Base-by-base conservation (phyloP, 495 filamentous ascomycete genomes). In the Pseudevernia furfuracea region DNA sequence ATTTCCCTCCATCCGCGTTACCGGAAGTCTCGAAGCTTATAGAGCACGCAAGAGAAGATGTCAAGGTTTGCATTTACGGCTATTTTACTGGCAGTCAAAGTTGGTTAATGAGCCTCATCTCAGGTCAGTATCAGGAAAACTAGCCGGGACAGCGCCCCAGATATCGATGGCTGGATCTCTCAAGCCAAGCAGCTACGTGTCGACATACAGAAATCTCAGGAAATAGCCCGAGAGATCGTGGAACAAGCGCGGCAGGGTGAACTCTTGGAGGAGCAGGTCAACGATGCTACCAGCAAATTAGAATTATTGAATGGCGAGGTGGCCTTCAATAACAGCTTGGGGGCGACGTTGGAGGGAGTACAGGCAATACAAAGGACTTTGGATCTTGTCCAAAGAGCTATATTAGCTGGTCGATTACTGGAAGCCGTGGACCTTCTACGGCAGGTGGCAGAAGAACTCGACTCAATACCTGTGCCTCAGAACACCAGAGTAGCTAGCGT, bases 131-230 rank as follows among this genome's bases (percentile, higher is more conserved):
- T 96, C 46, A 87, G 85, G 60, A 73, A 77, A 32, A 80, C 90
- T 46, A 93, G 91, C 78, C 82, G 84, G 46, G 84, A 88, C 55
- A 87, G 84, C 48, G 85, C 86, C 52, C 83, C 87, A 28, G 89
- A 94, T 70, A 86, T 94, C 67, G 87, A 90, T 70, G 79, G 84
- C 65, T 97, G 92, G 92, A 88, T 94, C 62, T 73, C 79, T 28
- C 89, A 92, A 73, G 90, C 91, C 39, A 88, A 88, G 72, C 84
- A 87, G 59, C 83, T 96, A n/a, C 88, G 91, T 70, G 80, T 82
- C 38, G 92, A 96, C 68, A 89, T 97, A 64, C 81, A 89, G 68
- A 80, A 80, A 41, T 89, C 90, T 23, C 83, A 87, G 66, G 78
- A 80, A 14, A 85, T 87, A 36, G 90, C 91, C 23, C 85, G 83